Evolutionary conservation across 1,284 basidiomycete species (phyloP), one percentile per base, ranked within the genome.

Genomic region (Tremellales sp.): DNA sequence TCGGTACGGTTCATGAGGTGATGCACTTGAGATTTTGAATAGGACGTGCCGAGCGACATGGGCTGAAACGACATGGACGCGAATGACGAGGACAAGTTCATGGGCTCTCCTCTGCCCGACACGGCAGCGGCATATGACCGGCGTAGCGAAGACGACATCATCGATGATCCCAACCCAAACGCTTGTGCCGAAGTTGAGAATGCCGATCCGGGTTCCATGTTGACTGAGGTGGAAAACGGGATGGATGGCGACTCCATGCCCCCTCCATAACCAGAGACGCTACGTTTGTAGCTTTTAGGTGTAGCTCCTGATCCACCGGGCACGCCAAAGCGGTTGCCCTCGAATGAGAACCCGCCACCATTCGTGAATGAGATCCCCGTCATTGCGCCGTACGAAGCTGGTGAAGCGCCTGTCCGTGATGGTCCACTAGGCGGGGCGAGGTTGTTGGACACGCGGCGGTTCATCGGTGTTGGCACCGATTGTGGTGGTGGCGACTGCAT

Each of bases 371-470:
- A 68, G 39, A 72, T 62, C 1, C 70, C 70, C 0, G 64, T 62
- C 70, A 71, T 71, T n/a, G 56, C 62, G 23, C 65, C 64, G 52
- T 69, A 71, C 22, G 65, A 68, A 58, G 68, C 64, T 12, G 70
- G 70, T 19, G 67, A 68, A 23, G 57, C 62, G 36, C 53, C 66
- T 35, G 54, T 56, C 19, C 60, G 45, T 23, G 52, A 29, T n/a
- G 58, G 52, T 19, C 22, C 7, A 31, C 47, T 36, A 13, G 54
- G 52, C 21, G 54, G 53, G 25, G 35, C 39, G 29, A 49, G 49
- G 21, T 48, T 49, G 22, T 40, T 23, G 12, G 23, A 22, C 1
- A 36, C 37, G 19, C 41, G 24, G 40, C 51, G 48, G 3, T 48
- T 42, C 17, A 40, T 49, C 6, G 48, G 51, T 21, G 53, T 49